Evolutionary conservation across 345 rosid genomes (phyloP).

Genomic region (Brassica napus): DNA sequence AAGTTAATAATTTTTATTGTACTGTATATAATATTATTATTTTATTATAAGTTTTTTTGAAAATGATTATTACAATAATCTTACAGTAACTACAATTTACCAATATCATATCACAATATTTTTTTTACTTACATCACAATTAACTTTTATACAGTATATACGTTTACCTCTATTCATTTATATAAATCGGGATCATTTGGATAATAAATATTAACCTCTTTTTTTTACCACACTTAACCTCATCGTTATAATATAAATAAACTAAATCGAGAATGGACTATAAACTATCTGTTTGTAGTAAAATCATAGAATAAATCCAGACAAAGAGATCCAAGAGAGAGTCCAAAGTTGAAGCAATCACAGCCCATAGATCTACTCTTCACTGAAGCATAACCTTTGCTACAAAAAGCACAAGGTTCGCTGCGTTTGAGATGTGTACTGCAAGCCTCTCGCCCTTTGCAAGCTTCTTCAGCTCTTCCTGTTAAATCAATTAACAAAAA

Average conservation of each 20-base stretch:
- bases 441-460: constrained; percentile 69
- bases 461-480: too few species aligned
- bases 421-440: constrained; percentile 55
- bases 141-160: too few species aligned
- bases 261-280: too few species aligned
- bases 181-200: too few species aligned
- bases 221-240: too few species aligned
- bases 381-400: constrained; percentile 76
- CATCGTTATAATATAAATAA: too few species aligned
- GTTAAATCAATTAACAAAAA: too few species aligned
- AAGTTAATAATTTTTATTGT: neutral
- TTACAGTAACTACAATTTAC: neutral
- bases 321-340: constrained; percentile 76
- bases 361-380: constrained; percentile 79
- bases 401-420: constrained; percentile 63
- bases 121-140: neutral
- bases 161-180: too few species aligned
- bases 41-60: neutral
- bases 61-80: neutral
- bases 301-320: constrained; percentile 49
- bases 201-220: too few species aligned
- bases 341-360: constrained; percentile 81
- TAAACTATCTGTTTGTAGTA: neutral
- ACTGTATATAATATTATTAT: neutral
- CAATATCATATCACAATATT: neutral